Evolutionary conservation across 176 grass and related monocot genomes (phyloP).

Genomic region (Zizania latifolia): DNA sequence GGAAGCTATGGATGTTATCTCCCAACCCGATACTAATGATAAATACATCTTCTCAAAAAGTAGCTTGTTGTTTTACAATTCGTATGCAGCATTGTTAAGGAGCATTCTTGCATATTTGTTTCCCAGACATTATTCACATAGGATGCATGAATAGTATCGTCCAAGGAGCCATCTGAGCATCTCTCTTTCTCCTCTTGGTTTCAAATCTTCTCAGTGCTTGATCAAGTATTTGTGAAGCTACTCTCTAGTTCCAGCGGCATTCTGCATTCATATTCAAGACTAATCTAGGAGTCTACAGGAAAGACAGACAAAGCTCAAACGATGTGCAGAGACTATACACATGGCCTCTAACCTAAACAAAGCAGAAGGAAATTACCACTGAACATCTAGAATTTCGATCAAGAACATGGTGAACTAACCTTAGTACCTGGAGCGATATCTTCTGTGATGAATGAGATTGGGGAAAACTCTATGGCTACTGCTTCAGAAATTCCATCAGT

Average conservation of each 20-base stretch:
- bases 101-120: not conserved
- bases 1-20: not conserved
- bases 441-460: constrained; percentile 58
- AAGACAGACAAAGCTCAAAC: not conserved
- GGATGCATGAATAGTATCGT: not conserved
- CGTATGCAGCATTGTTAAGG: not conserved
- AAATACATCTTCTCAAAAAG: not conserved
- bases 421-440: constrained; percentile 79
- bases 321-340: not conserved
- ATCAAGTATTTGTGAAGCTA: not conserved
- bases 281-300: not conserved
- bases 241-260: not conserved
- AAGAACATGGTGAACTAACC: constrained; percentile 33
- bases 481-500: constrained; percentile 71
- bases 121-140: not conserved
- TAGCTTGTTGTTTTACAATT: not conserved
- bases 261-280: not conserved
- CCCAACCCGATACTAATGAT: not conserved
- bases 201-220: not conserved
- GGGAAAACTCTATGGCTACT: constrained; percentile 66
- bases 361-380: not conserved
- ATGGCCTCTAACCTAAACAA: not conserved
- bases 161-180: not conserved
- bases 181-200: not conserved
- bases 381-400: not conserved